Evolutionary conservation across 2,329 filamentous ascomycete genomes (phyloP).

Genomic region (Rhynchosporium graminicola): DNA sequence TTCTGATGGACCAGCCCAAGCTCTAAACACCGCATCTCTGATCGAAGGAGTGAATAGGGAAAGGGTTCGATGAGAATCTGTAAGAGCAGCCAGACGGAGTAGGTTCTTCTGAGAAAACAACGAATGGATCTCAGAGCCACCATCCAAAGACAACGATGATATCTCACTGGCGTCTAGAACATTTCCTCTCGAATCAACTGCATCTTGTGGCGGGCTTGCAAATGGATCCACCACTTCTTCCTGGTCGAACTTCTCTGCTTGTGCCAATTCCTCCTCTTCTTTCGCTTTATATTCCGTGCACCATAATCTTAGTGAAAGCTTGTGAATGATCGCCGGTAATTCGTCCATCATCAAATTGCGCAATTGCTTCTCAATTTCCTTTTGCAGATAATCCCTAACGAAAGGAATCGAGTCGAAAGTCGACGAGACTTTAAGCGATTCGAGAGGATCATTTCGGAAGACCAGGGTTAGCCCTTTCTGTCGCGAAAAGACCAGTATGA

Average conservation of each 20-base stretch:
- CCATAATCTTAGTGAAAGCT: conserved; percentile 84
- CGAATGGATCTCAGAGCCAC: conserved; percentile 78
- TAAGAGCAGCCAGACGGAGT: conserved; percentile 76
- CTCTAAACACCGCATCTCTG: conserved; percentile 84
- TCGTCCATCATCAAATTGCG: conserved; percentile 97
- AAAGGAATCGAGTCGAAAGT: conserved; percentile 99
- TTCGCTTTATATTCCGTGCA: conserved; percentile 79
- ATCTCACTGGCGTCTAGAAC: conserved; percentile 74
- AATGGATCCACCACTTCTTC: conserved; percentile 69
- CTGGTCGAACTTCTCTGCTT: conserved; percentile 52
- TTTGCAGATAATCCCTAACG: conserved; percentile 93
- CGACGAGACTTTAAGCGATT: conserved; percentile 96
- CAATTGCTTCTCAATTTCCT: conserved; percentile 91
- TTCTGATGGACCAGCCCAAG: conserved; percentile 82
- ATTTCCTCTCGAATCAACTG: conserved; percentile 79
- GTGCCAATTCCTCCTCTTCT: conserved; percentile 57
- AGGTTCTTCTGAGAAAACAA: conserved; percentile 96
- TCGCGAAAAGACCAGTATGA: conserved; percentile 95
- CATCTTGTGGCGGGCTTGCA: conserved; percentile 76
- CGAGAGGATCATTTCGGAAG: conserved; percentile 95
- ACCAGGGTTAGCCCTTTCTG: conserved; percentile 96
- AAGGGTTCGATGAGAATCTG: conserved; percentile 84
- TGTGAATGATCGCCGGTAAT: conserved; percentile 92
- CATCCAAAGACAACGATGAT: conserved; percentile 76
- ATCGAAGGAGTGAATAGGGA: conserved; percentile 93